Percentiles rank a stretch among this genome's conserved stretches.
These are phyloP conservation scores for Carpinus fangiana DNA, from an alignment of 306 rosid genomes.

Conservation along the genomic window DNA sequence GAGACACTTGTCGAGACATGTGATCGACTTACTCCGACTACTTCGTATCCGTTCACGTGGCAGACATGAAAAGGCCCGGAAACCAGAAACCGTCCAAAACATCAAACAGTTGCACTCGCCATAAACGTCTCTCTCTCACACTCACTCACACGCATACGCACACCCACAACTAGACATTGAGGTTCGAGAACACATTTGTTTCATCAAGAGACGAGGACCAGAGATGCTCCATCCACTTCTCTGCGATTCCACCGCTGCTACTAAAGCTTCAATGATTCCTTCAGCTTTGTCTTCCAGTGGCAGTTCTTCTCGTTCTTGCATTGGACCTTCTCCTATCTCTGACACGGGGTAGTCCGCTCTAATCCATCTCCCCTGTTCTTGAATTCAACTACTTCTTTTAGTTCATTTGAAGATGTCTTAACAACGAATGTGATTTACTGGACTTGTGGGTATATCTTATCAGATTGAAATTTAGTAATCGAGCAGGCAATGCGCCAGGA, in stretches of 20 bases:
- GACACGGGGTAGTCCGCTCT: slow-evolving; percentile 45
- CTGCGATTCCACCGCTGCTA: slow-evolving; percentile 37
- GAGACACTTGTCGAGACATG: slow-evolving; percentile 19
- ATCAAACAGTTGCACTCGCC: not conserved
- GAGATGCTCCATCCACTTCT: slow-evolving; percentile 62
- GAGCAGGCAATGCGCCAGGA: slow-evolving; percentile 38
- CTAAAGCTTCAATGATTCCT: slow-evolving; percentile 39
- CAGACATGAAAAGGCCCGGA: slow-evolving; percentile 29
- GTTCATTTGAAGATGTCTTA: not conserved
- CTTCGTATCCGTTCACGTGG: slow-evolving; percentile 50
- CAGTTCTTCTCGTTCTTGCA: slow-evolving; percentile 22
- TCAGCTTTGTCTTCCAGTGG: slow-evolving; percentile 19
- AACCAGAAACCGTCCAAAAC: not conserved
- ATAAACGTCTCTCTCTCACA: not conserved
- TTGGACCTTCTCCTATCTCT: slow-evolving; percentile 35
- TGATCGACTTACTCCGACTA: not conserved
- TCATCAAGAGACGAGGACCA: not conserved
- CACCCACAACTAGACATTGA: not conserved
- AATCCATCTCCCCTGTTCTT: not conserved
- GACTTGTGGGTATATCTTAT: not conserved
- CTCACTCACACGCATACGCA: too few species aligned
- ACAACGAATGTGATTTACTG: not conserved
- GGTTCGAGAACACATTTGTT: not conserved
- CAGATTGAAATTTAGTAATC: slow-evolving; percentile 59
- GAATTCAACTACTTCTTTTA: not conserved